These are phyloP conservation scores for Cucurbita ficifolia DNA, from an alignment of 306 rosid genomes.

Conservation along the genomic window DNA sequence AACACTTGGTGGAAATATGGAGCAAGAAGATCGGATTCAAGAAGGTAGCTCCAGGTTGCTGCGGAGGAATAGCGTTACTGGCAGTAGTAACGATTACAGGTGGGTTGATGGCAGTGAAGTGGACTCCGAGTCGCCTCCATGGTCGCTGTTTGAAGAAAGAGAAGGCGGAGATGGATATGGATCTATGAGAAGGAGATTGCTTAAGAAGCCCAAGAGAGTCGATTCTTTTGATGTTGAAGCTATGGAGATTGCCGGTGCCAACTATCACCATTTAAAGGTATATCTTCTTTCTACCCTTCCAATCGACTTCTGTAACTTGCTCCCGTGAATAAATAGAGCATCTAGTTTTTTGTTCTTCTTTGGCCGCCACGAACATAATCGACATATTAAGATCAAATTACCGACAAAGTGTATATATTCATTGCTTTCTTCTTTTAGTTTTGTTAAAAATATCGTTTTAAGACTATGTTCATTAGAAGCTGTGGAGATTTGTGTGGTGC, in stretches of 20 bases:
- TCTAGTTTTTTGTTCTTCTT: not conserved
- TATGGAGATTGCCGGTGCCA: conserved; percentile 61
- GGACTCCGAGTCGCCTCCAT: conserved; percentile 37
- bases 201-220: conserved; percentile 66
- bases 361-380: not conserved
- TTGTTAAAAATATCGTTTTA: not conserved
- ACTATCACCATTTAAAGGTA: conserved; percentile 39
- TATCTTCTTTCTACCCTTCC: not conserved
- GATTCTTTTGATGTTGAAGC: conserved; percentile 92
- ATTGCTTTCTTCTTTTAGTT: not conserved
- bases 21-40: conserved; percentile 41
- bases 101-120: conserved; percentile 95
- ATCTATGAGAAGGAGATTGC: conserved; percentile 59
- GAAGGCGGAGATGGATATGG: conserved; percentile 44
- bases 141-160: conserved; percentile 23
- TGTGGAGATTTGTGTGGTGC: not conserved
- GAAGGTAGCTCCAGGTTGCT: conserved; percentile 48
- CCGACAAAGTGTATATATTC: not conserved
- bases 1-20: conserved; percentile 21
- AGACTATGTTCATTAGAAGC: not conserved
- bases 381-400: not conserved
- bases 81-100: conserved; percentile 40
- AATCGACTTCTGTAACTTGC: not conserved
- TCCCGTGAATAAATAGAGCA: too few species aligned
- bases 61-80: conserved; percentile 19